These are phyloP conservation scores for Narthecium ossifragum DNA, from an alignment of 106 monocot genomes.

Conservation along the genomic window DNA sequence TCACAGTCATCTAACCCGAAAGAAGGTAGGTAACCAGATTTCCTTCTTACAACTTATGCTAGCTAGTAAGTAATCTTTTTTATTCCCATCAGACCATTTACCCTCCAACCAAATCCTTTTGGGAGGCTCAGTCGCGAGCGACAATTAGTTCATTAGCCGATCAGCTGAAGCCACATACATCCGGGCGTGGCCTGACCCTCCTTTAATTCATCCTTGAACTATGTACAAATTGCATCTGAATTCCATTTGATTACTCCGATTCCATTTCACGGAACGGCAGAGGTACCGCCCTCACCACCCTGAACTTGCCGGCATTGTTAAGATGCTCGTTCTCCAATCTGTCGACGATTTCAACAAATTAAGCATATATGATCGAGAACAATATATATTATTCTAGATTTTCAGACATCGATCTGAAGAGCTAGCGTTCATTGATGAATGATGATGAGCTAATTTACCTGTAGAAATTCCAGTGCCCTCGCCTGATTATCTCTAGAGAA, in stretches of 20 bases:
- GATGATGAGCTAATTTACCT: slow-evolving; percentile 42
- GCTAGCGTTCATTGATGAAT: no score
- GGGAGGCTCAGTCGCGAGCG: no score
- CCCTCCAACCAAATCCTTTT: no score
- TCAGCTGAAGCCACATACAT: no score
- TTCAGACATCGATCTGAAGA: no score
- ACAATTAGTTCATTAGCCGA: no score
- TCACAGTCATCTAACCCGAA: no score
- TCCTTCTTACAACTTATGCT: no score
- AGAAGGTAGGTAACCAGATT: no score
- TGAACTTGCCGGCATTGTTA: slow-evolving; percentile 65
- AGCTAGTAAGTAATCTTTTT: no score
- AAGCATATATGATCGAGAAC: background rate
- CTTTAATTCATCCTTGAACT: slow-evolving; percentile 9
- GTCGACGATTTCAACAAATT: background rate
- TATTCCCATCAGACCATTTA: no score
- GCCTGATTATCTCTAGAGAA: slow-evolving; percentile 72
- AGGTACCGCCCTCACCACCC: slow-evolving; percentile 55
- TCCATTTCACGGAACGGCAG: slow-evolving; percentile 59
- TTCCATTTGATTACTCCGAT: slow-evolving; percentile 23
- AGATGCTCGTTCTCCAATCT: slow-evolving; percentile 74
- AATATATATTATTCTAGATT: background rate
- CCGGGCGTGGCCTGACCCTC: no score
- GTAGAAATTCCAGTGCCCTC: slow-evolving; percentile 98
- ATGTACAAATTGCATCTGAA: background rate